These are phyloP conservation scores for Capsella bursapastoris DNA, from an alignment of 345 rosid genomes.

Conservation along the genomic window DNA sequence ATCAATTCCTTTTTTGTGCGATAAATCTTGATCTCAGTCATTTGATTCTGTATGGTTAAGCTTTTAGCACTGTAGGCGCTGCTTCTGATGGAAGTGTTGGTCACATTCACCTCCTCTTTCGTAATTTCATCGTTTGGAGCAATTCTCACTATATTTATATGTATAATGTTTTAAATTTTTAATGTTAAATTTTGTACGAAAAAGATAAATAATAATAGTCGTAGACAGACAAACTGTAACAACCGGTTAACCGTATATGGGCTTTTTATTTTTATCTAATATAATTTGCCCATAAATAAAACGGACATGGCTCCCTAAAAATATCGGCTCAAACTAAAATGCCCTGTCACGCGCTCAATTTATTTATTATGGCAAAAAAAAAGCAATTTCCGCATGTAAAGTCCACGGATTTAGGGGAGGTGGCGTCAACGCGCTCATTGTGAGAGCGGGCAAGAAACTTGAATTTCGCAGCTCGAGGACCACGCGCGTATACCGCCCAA, in stretches of 20 bases:
- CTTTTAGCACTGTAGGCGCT: background rate
- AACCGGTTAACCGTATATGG: background rate
- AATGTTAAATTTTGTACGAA: background rate
- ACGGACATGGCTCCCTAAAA: background rate
- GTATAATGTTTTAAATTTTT: background rate
- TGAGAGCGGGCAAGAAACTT: background rate
- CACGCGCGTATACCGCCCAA: background rate
- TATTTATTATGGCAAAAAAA: background rate
- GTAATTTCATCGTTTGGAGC: background rate
- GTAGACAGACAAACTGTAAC: too few relatives aligned
- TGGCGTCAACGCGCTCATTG: background rate
- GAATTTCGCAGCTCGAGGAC: background rate
- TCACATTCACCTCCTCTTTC: background rate
- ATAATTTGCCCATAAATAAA: background rate
- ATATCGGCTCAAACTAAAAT: background rate
- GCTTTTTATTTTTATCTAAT: background rate
- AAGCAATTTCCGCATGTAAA: background rate
- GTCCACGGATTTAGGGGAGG: background rate
- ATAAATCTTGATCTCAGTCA: background rate
- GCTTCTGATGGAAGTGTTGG: background rate
- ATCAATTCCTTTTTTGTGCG: background rate
- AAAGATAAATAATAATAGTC: too few relatives aligned
- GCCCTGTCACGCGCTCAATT: background rate
- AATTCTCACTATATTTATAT: background rate
- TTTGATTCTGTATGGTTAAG: background rate